phyloP scores from a whole-genome alignment of 768 basidiomycete species.

The Amylocystis lapponica region DNA sequence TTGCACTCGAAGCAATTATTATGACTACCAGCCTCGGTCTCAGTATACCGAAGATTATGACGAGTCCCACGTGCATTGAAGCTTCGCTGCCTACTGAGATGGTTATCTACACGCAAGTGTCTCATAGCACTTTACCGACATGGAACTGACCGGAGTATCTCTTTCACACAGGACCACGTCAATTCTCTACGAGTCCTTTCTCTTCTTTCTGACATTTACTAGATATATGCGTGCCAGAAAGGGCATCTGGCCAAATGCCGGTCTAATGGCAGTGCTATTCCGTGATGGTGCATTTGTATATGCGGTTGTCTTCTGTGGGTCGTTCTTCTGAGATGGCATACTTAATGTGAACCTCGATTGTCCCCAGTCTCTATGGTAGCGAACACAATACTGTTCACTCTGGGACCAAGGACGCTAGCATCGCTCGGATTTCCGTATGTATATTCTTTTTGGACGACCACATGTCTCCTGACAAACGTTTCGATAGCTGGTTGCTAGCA shows the following conservation, averaged over 20 bases:
- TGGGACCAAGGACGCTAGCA: constrained; percentile 8
- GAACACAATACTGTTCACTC: constrained; percentile 11
- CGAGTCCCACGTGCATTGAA: constrained; percentile 6
- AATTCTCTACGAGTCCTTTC: constrained; percentile 12
- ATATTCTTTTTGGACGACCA: background rate
- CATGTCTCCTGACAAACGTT: background rate
- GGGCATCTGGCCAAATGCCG: constrained; percentile 9
- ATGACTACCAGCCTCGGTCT: constrained; percentile 6
- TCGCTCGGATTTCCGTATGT: constrained; percentile 11
- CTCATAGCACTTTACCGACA: background rate
- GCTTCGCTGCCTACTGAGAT: constrained; percentile 4
- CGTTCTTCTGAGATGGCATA: background rate
- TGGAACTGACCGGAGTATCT: background rate
- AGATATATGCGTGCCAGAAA: constrained; percentile 8
- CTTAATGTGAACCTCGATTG: background rate
- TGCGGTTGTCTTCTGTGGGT: constrained; percentile 13
- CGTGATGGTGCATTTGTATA: constrained; percentile 17
- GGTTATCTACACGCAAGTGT: constrained; percentile 7
- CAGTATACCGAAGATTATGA: constrained; percentile 8
- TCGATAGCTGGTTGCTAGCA: constrained; percentile 8
- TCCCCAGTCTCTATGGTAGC: constrained; percentile 8
- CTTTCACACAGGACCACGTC: constrained; percentile 6
- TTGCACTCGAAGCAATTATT: constrained; percentile 4
- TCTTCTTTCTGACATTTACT: constrained; percentile 13
- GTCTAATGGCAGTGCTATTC: constrained; percentile 9